These are phyloP conservation scores for Atkinsonella texensis DNA, from an alignment of 2,329 filamentous ascomycete genomes.

Conservation along the genomic window DNA sequence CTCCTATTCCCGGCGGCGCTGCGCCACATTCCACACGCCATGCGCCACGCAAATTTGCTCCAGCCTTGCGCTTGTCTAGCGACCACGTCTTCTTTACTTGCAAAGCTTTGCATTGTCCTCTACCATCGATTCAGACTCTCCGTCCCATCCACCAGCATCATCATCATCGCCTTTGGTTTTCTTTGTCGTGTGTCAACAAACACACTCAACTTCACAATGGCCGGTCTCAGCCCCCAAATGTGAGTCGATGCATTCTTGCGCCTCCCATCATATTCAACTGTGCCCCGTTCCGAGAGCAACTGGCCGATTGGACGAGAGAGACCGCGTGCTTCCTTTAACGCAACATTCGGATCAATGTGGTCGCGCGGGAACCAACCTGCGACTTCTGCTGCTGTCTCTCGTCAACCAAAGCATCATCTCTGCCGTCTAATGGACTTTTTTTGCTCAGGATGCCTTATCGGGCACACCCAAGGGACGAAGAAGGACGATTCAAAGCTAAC, in stretches of 20 bases:
- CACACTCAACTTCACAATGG: conserved; percentile 36
- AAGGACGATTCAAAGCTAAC: conserved; percentile 12
- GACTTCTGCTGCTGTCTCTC: no score
- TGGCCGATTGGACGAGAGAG: neutral
- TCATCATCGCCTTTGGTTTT: conserved; percentile 1
- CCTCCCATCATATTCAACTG: neutral
- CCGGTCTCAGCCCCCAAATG: conserved; percentile 50
- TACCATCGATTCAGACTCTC: neutral
- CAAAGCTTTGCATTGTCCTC: neutral
- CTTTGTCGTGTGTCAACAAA: neutral
- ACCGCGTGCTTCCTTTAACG: neutral
- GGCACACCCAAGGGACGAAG: neutral
- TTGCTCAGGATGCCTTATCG: neutral
- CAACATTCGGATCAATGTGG: neutral
- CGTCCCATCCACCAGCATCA: neutral
- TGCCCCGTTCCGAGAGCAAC: neutral
- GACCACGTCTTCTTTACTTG: no score
- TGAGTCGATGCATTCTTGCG: conserved; percentile 24
- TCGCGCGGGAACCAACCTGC: neutral
- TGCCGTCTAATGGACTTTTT: no score
- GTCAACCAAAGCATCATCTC: no score
- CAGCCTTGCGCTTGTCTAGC: neutral
- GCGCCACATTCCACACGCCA: neutral
- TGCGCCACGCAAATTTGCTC: neutral
- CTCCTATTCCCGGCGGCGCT: no score